Evolutionary conservation across 2,329 filamentous ascomycete species (phyloP).

Genomic region (Ilyonectria sp.): DNA sequence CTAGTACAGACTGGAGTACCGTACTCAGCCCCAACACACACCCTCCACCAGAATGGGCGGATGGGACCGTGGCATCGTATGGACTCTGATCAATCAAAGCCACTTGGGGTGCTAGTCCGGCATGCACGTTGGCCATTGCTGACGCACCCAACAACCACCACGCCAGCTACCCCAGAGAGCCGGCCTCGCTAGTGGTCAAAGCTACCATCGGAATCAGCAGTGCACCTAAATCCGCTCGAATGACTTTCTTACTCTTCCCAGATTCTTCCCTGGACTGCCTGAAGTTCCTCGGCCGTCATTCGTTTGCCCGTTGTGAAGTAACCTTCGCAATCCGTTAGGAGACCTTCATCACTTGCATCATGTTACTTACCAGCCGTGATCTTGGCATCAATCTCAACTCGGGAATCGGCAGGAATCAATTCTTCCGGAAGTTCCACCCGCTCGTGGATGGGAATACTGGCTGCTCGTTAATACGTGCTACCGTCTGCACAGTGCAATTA

Average conservation of each 20-base stretch:
- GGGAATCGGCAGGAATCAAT: constrained; percentile 92
- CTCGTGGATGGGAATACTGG: constrained; percentile 86
- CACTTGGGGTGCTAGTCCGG: constrained; percentile 38
- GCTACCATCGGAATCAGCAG: constrained; percentile 50
- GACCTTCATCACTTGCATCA: constrained; percentile 8
- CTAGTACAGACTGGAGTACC: background rate
- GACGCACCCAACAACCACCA: constrained; percentile 39
- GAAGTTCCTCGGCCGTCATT: constrained; percentile 88
- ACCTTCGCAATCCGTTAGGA: constrained; percentile 58
- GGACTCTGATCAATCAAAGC: constrained; percentile 42
- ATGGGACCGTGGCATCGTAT: constrained; percentile 45
- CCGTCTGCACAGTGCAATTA: constrained; percentile 7
- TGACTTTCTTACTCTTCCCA: constrained; percentile 81
- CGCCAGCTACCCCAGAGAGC: constrained; percentile 25
- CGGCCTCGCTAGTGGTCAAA: constrained; percentile 56
- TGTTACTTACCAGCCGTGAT: constrained; percentile 85
- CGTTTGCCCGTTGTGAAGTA: constrained; percentile 91
- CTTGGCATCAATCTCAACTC: constrained; percentile 99
- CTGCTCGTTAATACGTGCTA: constrained; percentile 30
- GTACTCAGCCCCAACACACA: constrained; percentile 15
- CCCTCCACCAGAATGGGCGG: constrained; percentile 29
- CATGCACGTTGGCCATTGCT: constrained; percentile 44
- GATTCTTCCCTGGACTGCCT: constrained; percentile 87
- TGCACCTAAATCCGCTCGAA: constrained; percentile 30
- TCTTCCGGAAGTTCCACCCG: constrained; percentile 93